Evolutionary conservation across 495 filamentous ascomycete species (phyloP).

Genomic region (Thozetella sp.): DNA sequence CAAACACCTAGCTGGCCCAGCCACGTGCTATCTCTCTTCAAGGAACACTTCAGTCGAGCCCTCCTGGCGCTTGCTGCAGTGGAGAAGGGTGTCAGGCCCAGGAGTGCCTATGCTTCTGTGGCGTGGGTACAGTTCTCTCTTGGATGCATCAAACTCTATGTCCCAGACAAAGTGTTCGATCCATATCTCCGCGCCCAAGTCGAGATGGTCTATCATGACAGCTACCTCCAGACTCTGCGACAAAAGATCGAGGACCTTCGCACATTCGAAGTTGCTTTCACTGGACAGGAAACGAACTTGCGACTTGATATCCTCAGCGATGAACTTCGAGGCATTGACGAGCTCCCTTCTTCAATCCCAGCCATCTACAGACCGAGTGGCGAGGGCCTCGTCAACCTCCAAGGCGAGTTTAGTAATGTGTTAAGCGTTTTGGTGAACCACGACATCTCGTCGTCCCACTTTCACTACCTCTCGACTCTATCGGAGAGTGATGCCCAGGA

Average conservation of each 20-base stretch:
- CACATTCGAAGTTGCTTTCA: constrained; percentile 66
- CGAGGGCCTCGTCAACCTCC: constrained; percentile 70
- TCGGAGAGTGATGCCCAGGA: constrained; percentile 38
- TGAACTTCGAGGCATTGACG: constrained; percentile 63
- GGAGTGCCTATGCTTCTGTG: constrained; percentile 35
- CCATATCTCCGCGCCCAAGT: constrained; percentile 79
- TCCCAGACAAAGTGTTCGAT: constrained; percentile 85
- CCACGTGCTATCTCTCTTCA: constrained; percentile 27
- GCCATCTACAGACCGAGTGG: constrained; percentile 67
- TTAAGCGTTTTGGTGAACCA: constrained; percentile 64
- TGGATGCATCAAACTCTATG: constrained; percentile 73
- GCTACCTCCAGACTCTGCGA: constrained; percentile 54
- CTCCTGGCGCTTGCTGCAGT: constrained; percentile 33
- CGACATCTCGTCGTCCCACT: constrained; percentile 44
- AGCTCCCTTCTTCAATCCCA: constrained; percentile 53
- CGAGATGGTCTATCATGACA: constrained; percentile 64
- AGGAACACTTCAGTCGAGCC: constrained; percentile 39
- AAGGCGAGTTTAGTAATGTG: constrained; percentile 80
- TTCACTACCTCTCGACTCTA: constrained; percentile 27
- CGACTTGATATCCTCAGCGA: constrained; percentile 60
- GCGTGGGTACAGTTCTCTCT: constrained; percentile 70
- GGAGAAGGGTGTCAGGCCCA: constrained; percentile 18
- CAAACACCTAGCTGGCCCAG: constrained; percentile 8
- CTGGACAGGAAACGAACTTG: constrained; percentile 65
- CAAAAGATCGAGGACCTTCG: constrained; percentile 61